These are phyloP conservation scores for Diaporthe helianthi DNA, from an alignment of 2,329 filamentous ascomycete genomes.

Conservation along the genomic window DNA sequence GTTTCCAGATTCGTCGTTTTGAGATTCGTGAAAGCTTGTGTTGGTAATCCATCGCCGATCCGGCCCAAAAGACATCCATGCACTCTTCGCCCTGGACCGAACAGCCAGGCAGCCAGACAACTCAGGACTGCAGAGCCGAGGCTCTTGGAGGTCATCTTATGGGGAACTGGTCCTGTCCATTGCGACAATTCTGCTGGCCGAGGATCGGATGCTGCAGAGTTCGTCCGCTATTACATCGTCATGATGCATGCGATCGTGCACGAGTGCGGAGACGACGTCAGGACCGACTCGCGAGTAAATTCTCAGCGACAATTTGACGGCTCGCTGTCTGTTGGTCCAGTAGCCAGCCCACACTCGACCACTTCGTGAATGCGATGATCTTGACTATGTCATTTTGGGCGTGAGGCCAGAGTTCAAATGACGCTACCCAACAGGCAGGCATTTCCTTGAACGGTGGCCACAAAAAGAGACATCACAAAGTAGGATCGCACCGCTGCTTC, in stretches of 20 bases:
- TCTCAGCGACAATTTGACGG: background rate
- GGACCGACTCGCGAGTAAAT: background rate
- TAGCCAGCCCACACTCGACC: background rate
- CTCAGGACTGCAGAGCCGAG: constrained; percentile 8
- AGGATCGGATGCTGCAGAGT: background rate
- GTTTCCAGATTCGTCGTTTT: no score
- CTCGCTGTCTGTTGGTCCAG: background rate
- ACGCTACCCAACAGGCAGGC: constrained; percentile 1
- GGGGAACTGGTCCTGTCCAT: background rate
- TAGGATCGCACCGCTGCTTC: background rate
- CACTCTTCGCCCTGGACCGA: background rate
- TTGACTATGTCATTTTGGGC: background rate
- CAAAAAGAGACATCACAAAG: background rate
- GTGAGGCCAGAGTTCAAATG: background rate
- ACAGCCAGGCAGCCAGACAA: background rate
- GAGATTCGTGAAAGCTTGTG: constrained; percentile 21
- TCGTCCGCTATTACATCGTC: constrained; percentile 12
- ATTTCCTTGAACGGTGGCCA: background rate
- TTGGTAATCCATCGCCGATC: constrained; percentile 24
- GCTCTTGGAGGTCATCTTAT: background rate
- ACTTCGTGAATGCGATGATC: background rate
- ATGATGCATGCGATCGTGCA: constrained; percentile 5
- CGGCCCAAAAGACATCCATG: background rate
- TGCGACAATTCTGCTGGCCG: background rate
- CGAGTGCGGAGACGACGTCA: background rate